Evolutionary conservation across 371 early-diverging fungal species (phyloP).

Genomic region (Saksenaea vasiformis): DNA sequence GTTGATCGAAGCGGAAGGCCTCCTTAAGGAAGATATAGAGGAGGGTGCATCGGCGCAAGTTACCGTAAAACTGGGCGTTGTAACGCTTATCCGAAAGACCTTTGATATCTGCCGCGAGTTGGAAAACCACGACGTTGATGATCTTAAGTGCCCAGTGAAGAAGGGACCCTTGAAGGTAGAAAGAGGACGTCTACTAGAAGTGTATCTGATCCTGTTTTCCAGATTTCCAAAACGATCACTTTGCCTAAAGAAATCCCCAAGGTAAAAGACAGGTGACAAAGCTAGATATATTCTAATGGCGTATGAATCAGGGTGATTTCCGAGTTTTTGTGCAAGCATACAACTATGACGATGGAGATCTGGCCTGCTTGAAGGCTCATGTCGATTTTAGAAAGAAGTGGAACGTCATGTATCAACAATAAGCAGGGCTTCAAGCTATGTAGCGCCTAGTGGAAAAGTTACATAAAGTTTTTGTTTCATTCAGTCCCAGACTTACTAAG

Average conservation of each 20-base stretch:
- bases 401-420: neutral
- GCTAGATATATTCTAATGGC: neutral
- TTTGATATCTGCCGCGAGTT: conserved; percentile 58
- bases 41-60: conserved; percentile 54
- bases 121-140: conserved; percentile 41
- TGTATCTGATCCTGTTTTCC: neutral
- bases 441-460: too few species aligned
- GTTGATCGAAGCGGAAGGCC: conserved; percentile 54
- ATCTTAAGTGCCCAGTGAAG: conserved; percentile 18
- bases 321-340: conserved; percentile 12
- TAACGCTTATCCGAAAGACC: conserved; percentile 36
- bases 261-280: neutral
- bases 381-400: conserved; percentile 15
- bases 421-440: neutral
- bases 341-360: conserved; percentile 7
- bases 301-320: conserved; percentile 13
- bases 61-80: conserved; percentile 53
- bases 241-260: conserved; percentile 9
- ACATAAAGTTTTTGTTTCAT: too few species aligned
- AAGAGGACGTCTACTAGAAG: neutral
- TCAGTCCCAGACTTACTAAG: too few species aligned
- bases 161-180: conserved; percentile 16
- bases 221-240: conserved; percentile 2
- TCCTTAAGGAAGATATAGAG: conserved; percentile 37
- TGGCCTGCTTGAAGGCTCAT: conserved; percentile 16